Evolutionary conservation across 345 rosid species (phyloP), one percentile per base, ranked within the genome.

Genomic region (Ricinus communis): DNA sequence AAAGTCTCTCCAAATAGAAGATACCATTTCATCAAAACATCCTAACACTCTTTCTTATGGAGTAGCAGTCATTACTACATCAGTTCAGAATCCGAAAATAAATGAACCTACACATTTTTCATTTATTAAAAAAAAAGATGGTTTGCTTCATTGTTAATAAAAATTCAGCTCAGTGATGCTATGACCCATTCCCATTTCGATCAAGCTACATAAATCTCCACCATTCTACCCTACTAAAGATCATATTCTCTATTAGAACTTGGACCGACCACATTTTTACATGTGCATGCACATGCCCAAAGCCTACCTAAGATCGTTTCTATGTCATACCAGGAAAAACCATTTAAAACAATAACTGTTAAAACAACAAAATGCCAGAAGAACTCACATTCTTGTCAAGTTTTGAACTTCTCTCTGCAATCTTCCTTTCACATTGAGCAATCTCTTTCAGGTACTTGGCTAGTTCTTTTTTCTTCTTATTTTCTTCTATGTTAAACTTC

Each of bases 401-500:
- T 74, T 79, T 89, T 30, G 60, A 74, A 62, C 85, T 87, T 80
- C 83, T 88, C 82, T 90, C 98, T 53, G 92, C 81, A 71, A 92
- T 90, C 82, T 86, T 90, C 87, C 83, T 92, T 73, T 92, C 97
- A 74, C 83, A 81, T 16, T 70, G 90, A 47, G 88, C 83, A 74
- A 92, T 76, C 84, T 95, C 99, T 80, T 92, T 95, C 70, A 76
- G 77, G 85, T 90, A 87, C 72, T 87, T 92, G 46, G 86, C 85
- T 70, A 87, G 98, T 73, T 92, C 98, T 65, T 82, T 79, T 85
- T 82, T 92, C 82, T 88, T 90, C 74, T 80, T 82, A 47, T 73
- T 49, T 67, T 84, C 91, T 80, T 95, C 91, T 43, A 31, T 24
- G 74, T 88, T 91, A 80, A 89, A 87, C 65, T 77, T 71, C 25